Evolutionary conservation across 306 rosid species (phyloP), one percentile per base, ranked within the genome.

Genomic region (Cercis canadensis): DNA sequence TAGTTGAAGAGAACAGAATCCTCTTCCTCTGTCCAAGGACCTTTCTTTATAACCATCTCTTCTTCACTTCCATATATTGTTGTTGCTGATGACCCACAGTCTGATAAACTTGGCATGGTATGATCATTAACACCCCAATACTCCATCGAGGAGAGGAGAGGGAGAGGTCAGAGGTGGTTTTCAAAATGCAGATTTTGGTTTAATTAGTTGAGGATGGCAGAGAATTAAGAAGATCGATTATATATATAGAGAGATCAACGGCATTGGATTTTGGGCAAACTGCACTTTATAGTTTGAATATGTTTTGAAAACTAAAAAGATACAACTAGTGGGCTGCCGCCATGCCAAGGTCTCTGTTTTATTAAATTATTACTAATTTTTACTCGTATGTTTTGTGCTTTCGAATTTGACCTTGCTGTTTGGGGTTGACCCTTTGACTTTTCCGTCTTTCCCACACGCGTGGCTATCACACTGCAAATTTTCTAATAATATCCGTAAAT

Each of bases 1-100:
- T 80, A 77, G 68, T 52, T 72, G 8, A 59, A 24, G 32, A 89
- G 85, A 65, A 71, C 10, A 47, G 84, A 45, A 62, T 89, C 96
- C 70, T 87, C 96, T 32, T 87, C 88, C 10, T 80, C 88, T 15
- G 87, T 87, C 96, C 96, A 89, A 44, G 90, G 81, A 62, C 96
- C 96, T 84, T 85, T 89, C 75, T 64, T 81, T 8, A 87, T 45
- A 8, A 15, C 74, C 65, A 51, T 55, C 4, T 49, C 80, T 17
- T 75, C 84, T 72, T 81, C 82, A 33, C 53, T 43, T 66, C 46
- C 78, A 62, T 40, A 10, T 58, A n/a, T n/a, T n/a, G n/a, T n/a
- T n/a, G 67, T 24, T 9, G 45, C 67, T 57, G 70, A 65, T 3
- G 78, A 75, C 7, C 67, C 81, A 55, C 74, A 33, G 49, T 75